phyloP scores from a whole-genome alignment of 1,139 yeast genomes.

The Kodamaea sp. region DNA sequence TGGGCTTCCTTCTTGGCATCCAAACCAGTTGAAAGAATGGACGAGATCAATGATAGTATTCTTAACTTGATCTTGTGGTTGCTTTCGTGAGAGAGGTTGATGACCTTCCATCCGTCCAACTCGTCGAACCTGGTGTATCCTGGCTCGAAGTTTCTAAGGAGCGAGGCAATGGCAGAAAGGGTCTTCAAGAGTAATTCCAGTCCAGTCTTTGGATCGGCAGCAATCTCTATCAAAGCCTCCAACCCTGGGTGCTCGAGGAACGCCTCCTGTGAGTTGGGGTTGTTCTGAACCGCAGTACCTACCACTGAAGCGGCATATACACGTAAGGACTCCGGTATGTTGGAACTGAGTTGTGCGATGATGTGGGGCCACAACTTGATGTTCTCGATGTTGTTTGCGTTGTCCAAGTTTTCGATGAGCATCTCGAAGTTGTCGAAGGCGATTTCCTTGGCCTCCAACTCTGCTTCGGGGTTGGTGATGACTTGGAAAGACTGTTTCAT shows the following conservation, averaged over 20 bases:
- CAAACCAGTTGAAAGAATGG: conserved; percentile 56
- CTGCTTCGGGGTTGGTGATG: conserved; percentile 62
- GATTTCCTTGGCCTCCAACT: conserved; percentile 61
- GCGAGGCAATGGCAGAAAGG: conserved; percentile 73
- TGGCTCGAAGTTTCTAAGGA: conserved; percentile 67
- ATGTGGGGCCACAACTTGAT: conserved; percentile 78
- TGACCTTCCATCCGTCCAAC: conserved; percentile 62
- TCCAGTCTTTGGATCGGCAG: conserved; percentile 25
- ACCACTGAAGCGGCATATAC: conserved; percentile 69
- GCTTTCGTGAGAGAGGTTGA: conserved; percentile 21
- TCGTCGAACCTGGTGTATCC: conserved; percentile 58
- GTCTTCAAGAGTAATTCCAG: conserved; percentile 58
- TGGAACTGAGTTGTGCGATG: conserved; percentile 49
- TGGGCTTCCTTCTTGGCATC: conserved; percentile 37
- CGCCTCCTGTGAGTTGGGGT: conserved; percentile 69
- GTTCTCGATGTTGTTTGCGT: conserved; percentile 89
- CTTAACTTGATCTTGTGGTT: conserved; percentile 50
- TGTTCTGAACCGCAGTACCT: conserved; percentile 93
- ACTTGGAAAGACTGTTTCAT: conserved; percentile 77
- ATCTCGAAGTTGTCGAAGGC: conserved; percentile 93
- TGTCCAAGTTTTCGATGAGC: conserved; percentile 90
- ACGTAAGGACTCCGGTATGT: conserved; percentile 41
- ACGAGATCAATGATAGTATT: conserved; percentile 56
- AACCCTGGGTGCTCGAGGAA: conserved; percentile 58
- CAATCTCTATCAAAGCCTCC: conserved; percentile 43